These are phyloP conservation scores for Aurantiochytrium sp. DNA, from an alignment of 108 stramenopile genomes.

Conservation along the genomic window DNA sequence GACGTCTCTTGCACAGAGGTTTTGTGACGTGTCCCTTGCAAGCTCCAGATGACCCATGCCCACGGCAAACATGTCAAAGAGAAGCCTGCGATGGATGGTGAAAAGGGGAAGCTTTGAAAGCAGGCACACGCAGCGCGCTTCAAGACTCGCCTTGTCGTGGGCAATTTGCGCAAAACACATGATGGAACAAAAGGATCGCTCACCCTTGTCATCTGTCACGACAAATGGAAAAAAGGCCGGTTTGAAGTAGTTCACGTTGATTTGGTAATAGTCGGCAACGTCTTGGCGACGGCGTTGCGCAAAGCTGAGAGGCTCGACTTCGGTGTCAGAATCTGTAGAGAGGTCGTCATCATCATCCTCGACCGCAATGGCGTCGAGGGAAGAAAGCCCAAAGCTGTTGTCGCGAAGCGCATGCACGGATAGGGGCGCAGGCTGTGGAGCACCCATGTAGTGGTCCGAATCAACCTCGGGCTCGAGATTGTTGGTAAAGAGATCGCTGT, in stretches of 20 bases:
- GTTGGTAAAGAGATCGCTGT: too few species aligned
- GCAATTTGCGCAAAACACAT: not conserved
- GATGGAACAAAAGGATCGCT: not conserved
- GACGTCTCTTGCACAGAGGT: not conserved
- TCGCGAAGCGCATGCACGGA: too few species aligned
- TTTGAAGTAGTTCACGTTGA: not conserved
- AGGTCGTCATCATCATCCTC: too few species aligned
- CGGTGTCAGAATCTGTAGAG: too few species aligned
- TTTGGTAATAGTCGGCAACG: not conserved
- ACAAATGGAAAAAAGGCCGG: not conserved
- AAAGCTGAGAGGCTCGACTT: too few species aligned
- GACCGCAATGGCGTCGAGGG: too few species aligned
- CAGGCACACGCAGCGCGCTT: not conserved
- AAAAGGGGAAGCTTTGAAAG: not conserved
- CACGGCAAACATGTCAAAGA: slow-evolving; percentile 6
- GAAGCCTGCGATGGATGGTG: not conserved
- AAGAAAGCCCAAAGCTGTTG: too few species aligned
- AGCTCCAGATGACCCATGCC: not conserved
- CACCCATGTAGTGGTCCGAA: too few species aligned
- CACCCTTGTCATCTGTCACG: not conserved
- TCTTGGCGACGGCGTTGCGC: not conserved
- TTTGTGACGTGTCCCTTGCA: not conserved
- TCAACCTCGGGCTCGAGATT: too few species aligned
- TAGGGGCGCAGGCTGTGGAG: too few species aligned
- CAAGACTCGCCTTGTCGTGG: not conserved